Conservation (phyloP, 352 stramenopile genomes). For the Phytophthora tentaculata region DNA sequence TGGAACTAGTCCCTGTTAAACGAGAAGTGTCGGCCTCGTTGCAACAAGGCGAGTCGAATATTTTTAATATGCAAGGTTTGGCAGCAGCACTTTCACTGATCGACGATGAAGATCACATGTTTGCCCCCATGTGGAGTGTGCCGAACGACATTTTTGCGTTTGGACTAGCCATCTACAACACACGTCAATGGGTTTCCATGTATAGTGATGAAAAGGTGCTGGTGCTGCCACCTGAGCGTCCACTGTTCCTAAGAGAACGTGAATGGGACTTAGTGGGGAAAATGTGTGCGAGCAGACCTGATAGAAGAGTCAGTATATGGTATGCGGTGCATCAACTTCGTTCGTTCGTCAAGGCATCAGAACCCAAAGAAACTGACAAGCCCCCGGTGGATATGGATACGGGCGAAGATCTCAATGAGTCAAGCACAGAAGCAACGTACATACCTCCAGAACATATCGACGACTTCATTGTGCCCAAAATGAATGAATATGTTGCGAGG, state of each 20-base stretch:
- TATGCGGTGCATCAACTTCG: slow-evolving; percentile 40
- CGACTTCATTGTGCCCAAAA: slow-evolving; percentile 34
- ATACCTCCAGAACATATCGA: slow-evolving; percentile 24
- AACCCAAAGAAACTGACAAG: slow-evolving; percentile 7
- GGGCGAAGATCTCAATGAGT: slow-evolving; percentile 20
- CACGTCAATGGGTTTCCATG: slow-evolving; percentile 26
- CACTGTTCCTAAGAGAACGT: slow-evolving; percentile 20
- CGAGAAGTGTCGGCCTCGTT: slow-evolving; percentile 19
- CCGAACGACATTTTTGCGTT: slow-evolving; percentile 29
- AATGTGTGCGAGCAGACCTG: slow-evolving; percentile 27
- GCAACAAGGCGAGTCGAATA: slow-evolving; percentile 25
- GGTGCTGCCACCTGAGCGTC: slow-evolving; percentile 11
- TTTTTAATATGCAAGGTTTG: slow-evolving; percentile 18
- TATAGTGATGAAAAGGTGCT: slow-evolving; percentile 17
- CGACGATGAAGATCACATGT: slow-evolving; percentile 2
- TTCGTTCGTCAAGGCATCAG: slow-evolving; percentile 14
- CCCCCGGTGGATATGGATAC: slow-evolving; percentile 29
- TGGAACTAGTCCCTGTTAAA: slow-evolving; percentile 32
- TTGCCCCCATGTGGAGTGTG: too few relatives aligned
- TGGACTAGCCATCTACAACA: slow-evolving; percentile 36
- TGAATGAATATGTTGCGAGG: slow-evolving; percentile 28
- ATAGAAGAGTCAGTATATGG: slow-evolving; percentile 28
- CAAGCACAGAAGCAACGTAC: slow-evolving; percentile 7
- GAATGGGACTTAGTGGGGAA: slow-evolving; percentile 38
- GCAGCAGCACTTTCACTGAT: not conserved